Percentiles rank a stretch among this genome's conserved stretches.
Conservation (phyloP, 2,329 filamentous ascomycete species). For the Aspergillus quadricinctus region DNA sequence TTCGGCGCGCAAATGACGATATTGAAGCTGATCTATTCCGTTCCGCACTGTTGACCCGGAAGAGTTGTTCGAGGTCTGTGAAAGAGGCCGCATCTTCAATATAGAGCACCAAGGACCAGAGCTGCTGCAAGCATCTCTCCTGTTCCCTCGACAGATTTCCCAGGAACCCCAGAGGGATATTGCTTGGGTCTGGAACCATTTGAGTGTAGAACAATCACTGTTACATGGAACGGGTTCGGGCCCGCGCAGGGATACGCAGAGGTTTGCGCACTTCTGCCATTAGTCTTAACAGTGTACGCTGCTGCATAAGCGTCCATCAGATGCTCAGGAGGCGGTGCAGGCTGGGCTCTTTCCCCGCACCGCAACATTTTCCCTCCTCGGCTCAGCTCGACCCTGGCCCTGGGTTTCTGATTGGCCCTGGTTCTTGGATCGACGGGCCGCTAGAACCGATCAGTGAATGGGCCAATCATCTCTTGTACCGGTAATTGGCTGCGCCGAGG, state of each 20-base stretch:
- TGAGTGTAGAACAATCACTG: neutral
- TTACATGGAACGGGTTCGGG: neutral
- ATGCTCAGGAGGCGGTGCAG: neutral
- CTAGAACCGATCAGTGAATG: neutral
- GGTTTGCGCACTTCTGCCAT: neutral
- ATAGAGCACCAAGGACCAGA: conserved; percentile 71
- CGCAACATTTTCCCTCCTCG: neutral
- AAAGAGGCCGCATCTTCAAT: conserved; percentile 53
- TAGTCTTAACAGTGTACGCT: neutral
- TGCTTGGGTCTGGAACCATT: neutral
- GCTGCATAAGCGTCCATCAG: neutral
- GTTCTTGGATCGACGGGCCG: neutral
- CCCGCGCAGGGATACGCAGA: neutral
- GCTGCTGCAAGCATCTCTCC: conserved; percentile 74
- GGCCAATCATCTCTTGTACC: neutral
- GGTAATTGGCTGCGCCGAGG: too few relatives aligned
- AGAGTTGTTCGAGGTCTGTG: conserved; percentile 45
- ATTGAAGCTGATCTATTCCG: conserved; percentile 12
- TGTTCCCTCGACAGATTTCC: conserved; percentile 79
- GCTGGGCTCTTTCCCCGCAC: neutral
- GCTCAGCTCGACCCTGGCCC: conserved; percentile 30
- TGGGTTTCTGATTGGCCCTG: neutral
- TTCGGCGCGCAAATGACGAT: conserved; percentile 29
- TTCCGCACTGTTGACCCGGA: conserved; percentile 40
- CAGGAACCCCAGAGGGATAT: conserved; percentile 54